Conservation (phyloP, 805 yeast species). For the Brettanomyces sp. region DNA sequence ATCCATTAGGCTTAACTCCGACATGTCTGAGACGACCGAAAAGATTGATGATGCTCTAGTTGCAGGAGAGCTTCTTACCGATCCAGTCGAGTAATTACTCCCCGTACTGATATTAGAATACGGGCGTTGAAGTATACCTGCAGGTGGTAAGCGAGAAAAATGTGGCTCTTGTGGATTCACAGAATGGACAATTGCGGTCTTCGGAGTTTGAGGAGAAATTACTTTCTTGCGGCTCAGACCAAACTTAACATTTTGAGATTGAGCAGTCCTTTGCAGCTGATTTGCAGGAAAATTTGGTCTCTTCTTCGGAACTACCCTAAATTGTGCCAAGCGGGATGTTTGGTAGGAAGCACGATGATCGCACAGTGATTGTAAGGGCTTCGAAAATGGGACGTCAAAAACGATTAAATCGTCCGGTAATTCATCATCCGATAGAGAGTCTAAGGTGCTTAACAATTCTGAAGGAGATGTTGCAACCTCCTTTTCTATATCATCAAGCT, state of each 20-base stretch:
- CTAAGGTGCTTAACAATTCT: slow-evolving; percentile 20
- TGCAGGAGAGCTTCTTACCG: slow-evolving; percentile 21
- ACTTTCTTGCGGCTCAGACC: background rate
- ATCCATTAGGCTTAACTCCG: slow-evolving; percentile 15
- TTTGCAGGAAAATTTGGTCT: background rate
- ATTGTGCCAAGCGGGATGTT: background rate
- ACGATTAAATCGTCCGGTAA: slow-evolving; percentile 43
- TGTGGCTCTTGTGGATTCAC: no score
- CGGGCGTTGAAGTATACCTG: background rate
- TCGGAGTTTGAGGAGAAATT: no score
- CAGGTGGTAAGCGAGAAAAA: background rate
- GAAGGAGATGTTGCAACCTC: slow-evolving; percentile 4
- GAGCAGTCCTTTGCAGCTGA: background rate
- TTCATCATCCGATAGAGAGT: slow-evolving; percentile 40
- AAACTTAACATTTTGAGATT: background rate
- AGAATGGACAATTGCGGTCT: no score
- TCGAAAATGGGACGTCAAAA: slow-evolving; percentile 58
- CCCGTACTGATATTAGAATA: background rate
- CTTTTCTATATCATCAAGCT: background rate
- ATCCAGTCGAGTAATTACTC: slow-evolving; percentile 2
- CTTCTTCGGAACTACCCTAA: slow-evolving; percentile 3
- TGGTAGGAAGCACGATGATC: slow-evolving; percentile 26
- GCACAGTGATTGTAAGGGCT: slow-evolving; percentile 35
- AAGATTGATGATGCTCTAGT: slow-evolving; percentile 39
- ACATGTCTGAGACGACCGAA: slow-evolving; percentile 25